A percentile compares a stretch with the other conserved stretches of the same genome.
Evolutionary conservation across 2,329 filamentous ascomycete species (phyloP).

Genomic region (Plenodomus lindquistii): DNA sequence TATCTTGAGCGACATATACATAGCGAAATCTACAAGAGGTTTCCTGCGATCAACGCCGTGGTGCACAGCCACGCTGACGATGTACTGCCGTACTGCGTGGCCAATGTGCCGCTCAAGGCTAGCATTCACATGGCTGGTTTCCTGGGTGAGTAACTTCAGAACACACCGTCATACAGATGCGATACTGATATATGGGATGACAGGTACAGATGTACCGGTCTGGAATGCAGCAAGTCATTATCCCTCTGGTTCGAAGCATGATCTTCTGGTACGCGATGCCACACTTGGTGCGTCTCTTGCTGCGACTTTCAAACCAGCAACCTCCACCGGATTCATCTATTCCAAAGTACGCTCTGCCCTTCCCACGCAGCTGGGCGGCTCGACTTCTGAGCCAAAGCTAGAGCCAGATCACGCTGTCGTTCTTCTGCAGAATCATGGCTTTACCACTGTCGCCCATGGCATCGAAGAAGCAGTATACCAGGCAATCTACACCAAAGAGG

Average conservation of each 20-base stretch:
- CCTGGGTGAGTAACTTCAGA: slow-evolving; percentile 33
- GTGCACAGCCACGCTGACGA: slow-evolving; percentile 50
- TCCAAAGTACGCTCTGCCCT: slow-evolving; percentile 44
- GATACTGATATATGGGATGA: not conserved
- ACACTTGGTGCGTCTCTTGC: slow-evolving; percentile 42
- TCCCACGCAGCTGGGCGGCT: slow-evolving; percentile 38
- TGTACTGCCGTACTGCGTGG: slow-evolving; percentile 50
- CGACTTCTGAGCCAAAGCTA: slow-evolving; percentile 30
- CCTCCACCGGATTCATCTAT: slow-evolving; percentile 44
- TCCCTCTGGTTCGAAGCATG: slow-evolving; percentile 33
- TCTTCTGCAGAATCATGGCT: slow-evolving; percentile 52
- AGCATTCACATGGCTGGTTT: slow-evolving; percentile 51
- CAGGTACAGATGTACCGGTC: slow-evolving; percentile 41
- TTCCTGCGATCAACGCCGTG: slow-evolving; percentile 48
- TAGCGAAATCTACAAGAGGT: slow-evolving; percentile 51
- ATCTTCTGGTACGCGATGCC: slow-evolving; percentile 40
- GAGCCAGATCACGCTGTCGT: slow-evolving; percentile 44
- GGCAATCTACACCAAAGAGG: slow-evolving; percentile 48
- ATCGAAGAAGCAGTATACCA: slow-evolving; percentile 53
- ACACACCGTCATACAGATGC: not conserved
- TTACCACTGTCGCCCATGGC: slow-evolving; percentile 47
- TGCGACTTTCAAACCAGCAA: slow-evolving; percentile 42
- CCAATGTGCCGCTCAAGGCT: slow-evolving; percentile 44
- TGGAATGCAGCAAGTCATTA: slow-evolving; percentile 41
- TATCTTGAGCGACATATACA: slow-evolving; percentile 53